Evolutionary conservation across 305 asterid species (phyloP), one percentile per base, ranked within the genome.

Genomic region (Solanum chacoense): DNA sequence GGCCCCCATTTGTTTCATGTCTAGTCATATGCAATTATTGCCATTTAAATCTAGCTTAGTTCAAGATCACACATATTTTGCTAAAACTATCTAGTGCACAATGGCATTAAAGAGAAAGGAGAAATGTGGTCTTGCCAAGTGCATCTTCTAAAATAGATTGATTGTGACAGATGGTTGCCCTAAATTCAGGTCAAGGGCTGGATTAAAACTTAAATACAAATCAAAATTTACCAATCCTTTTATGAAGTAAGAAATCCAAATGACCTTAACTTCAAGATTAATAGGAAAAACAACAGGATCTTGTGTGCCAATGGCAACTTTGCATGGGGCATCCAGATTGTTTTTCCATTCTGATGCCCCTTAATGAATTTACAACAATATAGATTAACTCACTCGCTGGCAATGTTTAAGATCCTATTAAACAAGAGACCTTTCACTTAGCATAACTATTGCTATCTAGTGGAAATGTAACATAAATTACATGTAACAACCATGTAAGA

Each of bases 1-100:
- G 84, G 91, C 88, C 91, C 88, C 91, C 42, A 63, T 87, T 75
- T 80, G 88, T 80, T 81, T 91, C 89, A 50, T 83, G 81, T 84
- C 76, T 89, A 85, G 87, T 89, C 85, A 87, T 85, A 84, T 69
- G 24, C 88, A 89, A 88, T 86, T 80, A 76, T 84, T 81, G 89
- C 85, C 37, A 77, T 67, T 87, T 74, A 88, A 35, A 85, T 40
- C 36, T 37, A 85, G 80, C 50, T 59, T 87, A 71, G 34, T 45
- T 36, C 71, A 65, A 84, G 36, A 88, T 88, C 90, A 88, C 83
- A 85, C 81, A 45, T 40, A 74, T 81, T 88, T 85, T 86, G 78
- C 90, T 63, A 87, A 55, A 90, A 45, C 75, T 89, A 88, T 90
- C 85, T 32, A 65, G 86, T 29, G 86, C 73, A 65, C 16, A 59